Conservation (phyloP, 441 rosid species). For the Mallotus japonicus region DNA sequence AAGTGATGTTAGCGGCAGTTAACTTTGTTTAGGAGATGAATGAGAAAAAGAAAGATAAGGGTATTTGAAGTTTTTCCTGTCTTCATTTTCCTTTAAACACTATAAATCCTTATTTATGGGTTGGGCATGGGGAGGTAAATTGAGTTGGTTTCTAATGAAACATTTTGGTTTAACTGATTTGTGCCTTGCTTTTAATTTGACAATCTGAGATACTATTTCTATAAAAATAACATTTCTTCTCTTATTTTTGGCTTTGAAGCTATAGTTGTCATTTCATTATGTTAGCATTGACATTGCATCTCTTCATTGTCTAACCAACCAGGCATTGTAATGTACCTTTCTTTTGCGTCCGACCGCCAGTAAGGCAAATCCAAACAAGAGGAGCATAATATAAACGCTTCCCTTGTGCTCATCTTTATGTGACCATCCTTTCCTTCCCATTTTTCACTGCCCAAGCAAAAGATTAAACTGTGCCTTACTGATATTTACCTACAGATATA, state of each 20-base stretch:
- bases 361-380: not conserved
- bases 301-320: not conserved
- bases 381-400: not conserved
- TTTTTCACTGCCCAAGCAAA: not conserved
- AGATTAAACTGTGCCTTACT: not conserved
- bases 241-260: not conserved
- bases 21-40: not conserved
- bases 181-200: not conserved
- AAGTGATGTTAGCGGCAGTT: not conserved
- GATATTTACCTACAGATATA: constrained; percentile 53
- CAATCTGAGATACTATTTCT: not conserved
- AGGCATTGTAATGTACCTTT: not conserved
- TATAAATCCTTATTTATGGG: too few species aligned
- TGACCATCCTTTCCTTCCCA: not conserved
- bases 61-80: too few species aligned
- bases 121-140: not conserved
- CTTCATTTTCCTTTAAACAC: not conserved
- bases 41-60: not conserved
- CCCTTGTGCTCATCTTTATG: constrained; percentile 4
- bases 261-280: not conserved
- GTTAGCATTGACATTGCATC: not conserved
- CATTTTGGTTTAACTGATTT: not conserved
- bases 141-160: not conserved
- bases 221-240: not conserved
- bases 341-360: not conserved